A percentile compares a stretch with the other conserved stretches of the same genome.
phyloP scores from a whole-genome alignment of 495 filamentous ascomycete genomes.

The Gamarada debralockiae region DNA sequence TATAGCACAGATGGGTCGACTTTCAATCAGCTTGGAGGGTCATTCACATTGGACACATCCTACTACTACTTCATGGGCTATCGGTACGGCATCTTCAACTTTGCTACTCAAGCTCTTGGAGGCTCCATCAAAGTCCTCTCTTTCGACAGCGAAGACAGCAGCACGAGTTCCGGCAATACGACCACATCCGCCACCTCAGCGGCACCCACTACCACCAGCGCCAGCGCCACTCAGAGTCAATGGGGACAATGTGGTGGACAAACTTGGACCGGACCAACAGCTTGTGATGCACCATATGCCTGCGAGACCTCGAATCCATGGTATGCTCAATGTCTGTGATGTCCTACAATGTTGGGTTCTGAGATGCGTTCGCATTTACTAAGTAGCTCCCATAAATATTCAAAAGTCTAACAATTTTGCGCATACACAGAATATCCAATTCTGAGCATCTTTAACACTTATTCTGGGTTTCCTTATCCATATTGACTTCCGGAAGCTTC shows the following conservation, averaged over 20 bases:
- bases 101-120: conserved; percentile 47
- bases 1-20: conserved; percentile 47
- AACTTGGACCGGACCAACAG: conserved; percentile 6
- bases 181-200: background rate
- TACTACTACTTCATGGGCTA: conserved; percentile 53
- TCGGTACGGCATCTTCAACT: conserved; percentile 54
- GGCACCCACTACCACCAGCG: background rate
- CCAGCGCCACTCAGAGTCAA: background rate
- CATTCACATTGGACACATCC: conserved; percentile 38
- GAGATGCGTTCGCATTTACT: too few species aligned
- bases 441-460: too few species aligned
- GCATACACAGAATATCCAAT: too few species aligned
- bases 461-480: too few species aligned
- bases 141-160: background rate
- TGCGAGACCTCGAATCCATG: background rate
- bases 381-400: too few species aligned
- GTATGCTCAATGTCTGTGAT: background rate
- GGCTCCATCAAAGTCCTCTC: conserved; percentile 22
- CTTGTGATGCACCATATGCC: background rate
- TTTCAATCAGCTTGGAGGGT: conserved; percentile 38
- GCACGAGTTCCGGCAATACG: background rate
- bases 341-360: too few species aligned
- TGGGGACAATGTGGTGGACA: conserved; percentile 10
- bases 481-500: too few species aligned
- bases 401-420: too few species aligned